Base-by-base conservation (phyloP, 225 moss, liverwort and hornwort genomes). In the Sphagnum tenellum region DNA sequence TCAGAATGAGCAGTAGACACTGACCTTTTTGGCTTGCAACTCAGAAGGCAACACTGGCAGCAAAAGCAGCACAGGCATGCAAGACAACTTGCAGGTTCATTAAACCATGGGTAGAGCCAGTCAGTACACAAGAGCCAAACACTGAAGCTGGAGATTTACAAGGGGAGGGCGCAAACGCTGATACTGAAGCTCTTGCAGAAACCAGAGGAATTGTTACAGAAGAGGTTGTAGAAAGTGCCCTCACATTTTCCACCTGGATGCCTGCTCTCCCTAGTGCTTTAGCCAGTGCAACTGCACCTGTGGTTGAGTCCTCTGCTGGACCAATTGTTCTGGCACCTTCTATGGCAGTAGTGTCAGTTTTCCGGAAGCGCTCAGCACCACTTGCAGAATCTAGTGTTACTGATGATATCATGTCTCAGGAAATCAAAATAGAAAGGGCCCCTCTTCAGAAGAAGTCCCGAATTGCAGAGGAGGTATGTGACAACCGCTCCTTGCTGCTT, bases 41-140 rank as follows among this genome's bases (percentile, higher is more conserved):
- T 5, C 78, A 91, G 89, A 82, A 81, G 66, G 64, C 29, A 29
- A 29, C 29, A 29, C 29, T 0, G 29, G 29, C 29, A 29, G 29
- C 29, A 29, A 29, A 29, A 29, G 29, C 29, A 29, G 29, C 73
- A 68, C 86, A 95, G 77, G 79, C 79, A 49, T 88, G 92, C 56
- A 96, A 96, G 79, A 76, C 77, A 49, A 75, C 81, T 55, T 92
- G 92, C 8, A 85, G 88, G 61, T 74, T 96, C 60, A 84, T 96
- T 52, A 79, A 92, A 74, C 96, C 92, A 50, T 81, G 88, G 54
- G 92, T 96, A 70, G 96, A 96, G 70, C 90, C 96, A 65, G 71
- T 64, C 62, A 84, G 87, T 68, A 64, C 81, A 67, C 74, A 72
- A 77, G 74, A 78, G 13, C 78, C 67, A 67, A 78, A 65, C 44